A percentile compares a stretch with the other conserved stretches of the same genome.
phyloP scores from a whole-genome alignment of 345 rosid genomes.

The Populus pruinosa region DNA sequence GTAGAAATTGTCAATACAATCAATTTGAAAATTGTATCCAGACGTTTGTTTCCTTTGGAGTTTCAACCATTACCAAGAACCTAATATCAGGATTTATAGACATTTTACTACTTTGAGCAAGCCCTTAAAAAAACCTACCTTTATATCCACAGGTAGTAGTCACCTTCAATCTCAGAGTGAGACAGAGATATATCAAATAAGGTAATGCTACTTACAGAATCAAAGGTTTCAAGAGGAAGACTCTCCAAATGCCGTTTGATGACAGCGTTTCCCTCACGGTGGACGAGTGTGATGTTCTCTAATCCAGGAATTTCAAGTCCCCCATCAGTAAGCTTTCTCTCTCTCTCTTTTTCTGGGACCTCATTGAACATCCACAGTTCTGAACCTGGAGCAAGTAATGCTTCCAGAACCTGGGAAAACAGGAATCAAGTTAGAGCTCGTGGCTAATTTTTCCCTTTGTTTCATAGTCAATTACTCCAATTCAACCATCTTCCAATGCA shows the following conservation, averaged over 20 bases:
- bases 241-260: constrained; percentile 76
- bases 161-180: background rate
- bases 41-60: constrained; percentile 2
- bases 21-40: background rate
- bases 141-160: background rate
- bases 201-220: constrained; percentile 67
- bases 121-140: constrained; percentile 1
- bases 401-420: constrained; percentile 70
- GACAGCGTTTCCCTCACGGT: constrained; percentile 81
- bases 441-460: background rate
- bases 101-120: background rate
- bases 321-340: constrained; percentile 67
- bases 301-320: constrained; percentile 60
- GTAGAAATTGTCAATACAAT: too few species aligned
- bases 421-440: background rate
- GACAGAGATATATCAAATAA: background rate
- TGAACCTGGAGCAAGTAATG: constrained; percentile 83
- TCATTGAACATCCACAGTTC: constrained; percentile 96
- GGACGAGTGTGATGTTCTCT: constrained; percentile 71
- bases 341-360: constrained; percentile 80
- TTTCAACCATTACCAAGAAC: background rate
- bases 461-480: background rate
- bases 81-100: background rate
- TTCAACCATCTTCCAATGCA: background rate
- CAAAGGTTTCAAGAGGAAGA: constrained; percentile 88